Evolutionary conservation across 768 basidiomycete species (phyloP).

Genomic region (Suillus bovinus): DNA sequence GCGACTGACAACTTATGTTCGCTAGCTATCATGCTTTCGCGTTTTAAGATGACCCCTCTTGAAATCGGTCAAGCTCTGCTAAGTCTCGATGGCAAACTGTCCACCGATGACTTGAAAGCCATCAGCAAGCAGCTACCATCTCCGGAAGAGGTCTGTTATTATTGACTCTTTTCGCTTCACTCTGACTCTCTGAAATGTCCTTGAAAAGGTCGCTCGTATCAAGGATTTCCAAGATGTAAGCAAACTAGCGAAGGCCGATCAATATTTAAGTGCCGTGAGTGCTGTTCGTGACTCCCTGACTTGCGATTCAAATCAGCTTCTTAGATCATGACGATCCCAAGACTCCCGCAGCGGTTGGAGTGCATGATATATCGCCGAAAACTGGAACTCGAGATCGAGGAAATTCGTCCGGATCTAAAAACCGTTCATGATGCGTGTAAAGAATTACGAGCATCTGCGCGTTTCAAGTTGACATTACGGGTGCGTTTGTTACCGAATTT

Average conservation of each 20-base stretch:
- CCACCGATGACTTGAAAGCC: conserved; percentile 74
- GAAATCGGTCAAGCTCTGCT: conserved; percentile 74
- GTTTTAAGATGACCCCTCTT: conserved; percentile 63
- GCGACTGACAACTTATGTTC: conserved; percentile 10
- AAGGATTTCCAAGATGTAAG: conserved; percentile 69
- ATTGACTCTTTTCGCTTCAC: background rate
- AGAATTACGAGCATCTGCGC: conserved; percentile 63
- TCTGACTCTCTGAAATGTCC: background rate
- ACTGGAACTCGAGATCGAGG: conserved; percentile 80
- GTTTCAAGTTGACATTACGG: conserved; percentile 71
- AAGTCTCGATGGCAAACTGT: conserved; percentile 69
- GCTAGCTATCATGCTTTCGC: conserved; percentile 80
- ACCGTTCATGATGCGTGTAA: conserved; percentile 67
- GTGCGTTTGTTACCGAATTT: conserved; percentile 35
- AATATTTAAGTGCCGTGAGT: conserved; percentile 74
- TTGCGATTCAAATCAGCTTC: conserved; percentile 10
- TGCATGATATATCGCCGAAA: conserved; percentile 85
- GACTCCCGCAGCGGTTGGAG: conserved; percentile 69
- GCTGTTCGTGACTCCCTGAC: background rate
- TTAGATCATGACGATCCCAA: conserved; percentile 78
- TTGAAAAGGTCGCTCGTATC: conserved; percentile 56
- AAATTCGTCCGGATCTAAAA: conserved; percentile 80
- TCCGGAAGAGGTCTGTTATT: conserved; percentile 64
- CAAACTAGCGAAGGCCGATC: conserved; percentile 81
- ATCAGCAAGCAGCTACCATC: conserved; percentile 79